phyloP scores from a whole-genome alignment of 169 alveolate genomes.

The Plasmodium malariae region DNA sequence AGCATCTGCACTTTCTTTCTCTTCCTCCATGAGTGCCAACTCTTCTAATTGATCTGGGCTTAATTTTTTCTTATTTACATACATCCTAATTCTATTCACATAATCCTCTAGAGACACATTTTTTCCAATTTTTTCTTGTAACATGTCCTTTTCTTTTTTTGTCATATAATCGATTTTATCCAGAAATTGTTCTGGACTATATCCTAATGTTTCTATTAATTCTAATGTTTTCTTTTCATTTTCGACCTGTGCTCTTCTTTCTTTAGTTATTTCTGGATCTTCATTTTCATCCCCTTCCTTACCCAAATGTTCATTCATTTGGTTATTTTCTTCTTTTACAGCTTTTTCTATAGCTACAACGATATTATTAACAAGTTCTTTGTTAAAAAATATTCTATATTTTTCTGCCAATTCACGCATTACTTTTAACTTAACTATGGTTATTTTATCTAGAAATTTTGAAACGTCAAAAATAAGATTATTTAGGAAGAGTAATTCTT shows the following conservation, averaged over 20 bases:
- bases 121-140: conserved; percentile 49
- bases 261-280: conserved; percentile 1
- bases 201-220: conserved; percentile 42
- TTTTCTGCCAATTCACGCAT: conserved; percentile 38
- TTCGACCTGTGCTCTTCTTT: not conserved
- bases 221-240: conserved; percentile 9
- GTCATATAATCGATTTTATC: conserved; percentile 51
- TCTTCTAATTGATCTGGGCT: not conserved
- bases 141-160: conserved; percentile 24
- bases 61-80: conserved; percentile 17
- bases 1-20: not conserved
- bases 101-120: conserved; percentile 40
- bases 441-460: conserved; percentile 4
- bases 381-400: conserved; percentile 34
- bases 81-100: conserved; percentile 15
- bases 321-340: conserved; percentile 11
- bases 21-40: not conserved
- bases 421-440: conserved; percentile 9
- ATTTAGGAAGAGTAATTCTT: conserved; percentile 22
- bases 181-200: conserved; percentile 27
- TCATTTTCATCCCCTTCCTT: conserved; percentile 24
- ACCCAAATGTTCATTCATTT: not conserved
- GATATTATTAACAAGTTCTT: conserved; percentile 15
- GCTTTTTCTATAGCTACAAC: conserved; percentile 36
- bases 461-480: conserved; percentile 55